phyloP scores from a whole-genome alignment of 1,284 basidiomycete species.

The Mycena sp. region DNA sequence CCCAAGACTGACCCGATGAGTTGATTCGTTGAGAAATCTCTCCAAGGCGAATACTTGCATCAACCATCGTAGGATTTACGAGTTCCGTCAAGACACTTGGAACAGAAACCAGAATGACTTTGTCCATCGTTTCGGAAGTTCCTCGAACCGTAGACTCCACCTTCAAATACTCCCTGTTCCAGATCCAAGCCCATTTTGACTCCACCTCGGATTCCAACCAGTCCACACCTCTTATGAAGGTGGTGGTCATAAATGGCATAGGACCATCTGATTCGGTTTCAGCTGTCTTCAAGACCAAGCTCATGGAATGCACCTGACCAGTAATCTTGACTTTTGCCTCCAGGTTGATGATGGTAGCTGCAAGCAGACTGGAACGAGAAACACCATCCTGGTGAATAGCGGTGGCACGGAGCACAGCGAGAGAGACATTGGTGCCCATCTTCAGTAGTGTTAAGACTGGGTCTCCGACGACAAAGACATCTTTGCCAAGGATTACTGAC shows the following conservation, averaged over 20 bases:
- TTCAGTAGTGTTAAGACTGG: conserved; percentile 11
- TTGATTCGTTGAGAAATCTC: background rate
- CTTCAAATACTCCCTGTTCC: background rate
- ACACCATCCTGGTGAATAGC: conserved; percentile 11
- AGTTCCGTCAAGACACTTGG: background rate
- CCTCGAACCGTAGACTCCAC: background rate
- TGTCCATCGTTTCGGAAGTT: background rate
- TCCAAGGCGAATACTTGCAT: background rate
- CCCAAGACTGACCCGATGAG: conserved; percentile 4
- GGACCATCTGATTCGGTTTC: background rate
- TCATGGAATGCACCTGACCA: conserved; percentile 5
- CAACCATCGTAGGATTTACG: background rate
- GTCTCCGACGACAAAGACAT: background rate
- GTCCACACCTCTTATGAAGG: background rate
- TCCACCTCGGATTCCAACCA: background rate
- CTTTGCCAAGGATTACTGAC: background rate
- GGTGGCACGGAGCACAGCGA: conserved; percentile 9
- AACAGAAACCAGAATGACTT: background rate
- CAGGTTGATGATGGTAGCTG: background rate
- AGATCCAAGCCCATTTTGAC: conserved; percentile 10
- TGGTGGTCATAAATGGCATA: background rate
- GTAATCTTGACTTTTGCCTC: conserved; percentile 5
- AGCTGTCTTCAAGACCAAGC: background rate
- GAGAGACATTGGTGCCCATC: background rate
- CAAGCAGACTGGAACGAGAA: background rate